Evolutionary conservation across 2,329 filamentous ascomycete genomes (phyloP), one percentile per base, ranked within the genome.

Genomic region (Arthrobotrys musiformis): DNA sequence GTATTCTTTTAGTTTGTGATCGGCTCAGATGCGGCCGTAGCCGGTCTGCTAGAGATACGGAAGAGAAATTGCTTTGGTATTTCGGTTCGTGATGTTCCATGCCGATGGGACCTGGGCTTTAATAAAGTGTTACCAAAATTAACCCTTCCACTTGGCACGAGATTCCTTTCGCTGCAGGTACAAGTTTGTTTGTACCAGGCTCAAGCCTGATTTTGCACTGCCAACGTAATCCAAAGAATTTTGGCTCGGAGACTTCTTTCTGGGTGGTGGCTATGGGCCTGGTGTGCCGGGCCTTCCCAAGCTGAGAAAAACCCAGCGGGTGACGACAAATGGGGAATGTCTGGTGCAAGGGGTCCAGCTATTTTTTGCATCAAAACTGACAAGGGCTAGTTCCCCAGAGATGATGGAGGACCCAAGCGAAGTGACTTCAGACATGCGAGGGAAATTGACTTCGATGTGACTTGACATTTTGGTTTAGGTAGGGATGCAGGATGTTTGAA

Each of bases 261-360:
- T 56, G 40, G 33, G 46, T 63, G 56, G 67, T 70, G 67, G 67
- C 67, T 70, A 70, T 42, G 67, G 56, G 56, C 13, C 4, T 13
- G 28, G 50, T 54, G n/a, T 9, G 50, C 22, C n/a, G 26, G 28
- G 50, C 48, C n/a, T 69, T 69, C 50, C 61, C 62, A 42, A 50
- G 58, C 42, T 58, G 69, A 58, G 37, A 67, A 24, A n/a, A 58
- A 56, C 6, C 19, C 26, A 44, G 42, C 58, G 64, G 72, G 60
- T 61, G 60, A 70, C 61, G 58, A 77, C 73, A 30, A 77, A 77
- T 77, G 66, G 66, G 73, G 73, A 77, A 77, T 77, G 73, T 77
- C 73, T 70, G 28, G 63, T 35, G 60, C 72, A 70, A 70, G 66
- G 66, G 73, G 60, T 62, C 60, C n/a, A 77, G 73, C 73, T 77